phyloP scores from a whole-genome alignment of 306 rosid species.

The Pyrus pyrifolia region DNA sequence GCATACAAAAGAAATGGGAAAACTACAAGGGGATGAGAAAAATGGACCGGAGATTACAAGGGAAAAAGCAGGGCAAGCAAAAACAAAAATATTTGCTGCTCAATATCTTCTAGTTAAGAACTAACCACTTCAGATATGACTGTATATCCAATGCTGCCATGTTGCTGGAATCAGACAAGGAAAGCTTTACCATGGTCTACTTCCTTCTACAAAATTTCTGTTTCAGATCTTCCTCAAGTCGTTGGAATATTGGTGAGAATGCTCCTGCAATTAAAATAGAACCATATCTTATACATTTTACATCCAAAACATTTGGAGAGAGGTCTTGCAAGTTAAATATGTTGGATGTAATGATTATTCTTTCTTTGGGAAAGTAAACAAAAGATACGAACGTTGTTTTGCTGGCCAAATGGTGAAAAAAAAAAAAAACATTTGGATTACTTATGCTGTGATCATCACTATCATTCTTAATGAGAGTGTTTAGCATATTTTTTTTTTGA shows the following conservation, averaged over 20 bases:
- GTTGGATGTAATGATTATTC: background rate
- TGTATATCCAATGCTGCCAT: background rate
- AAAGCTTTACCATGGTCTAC: slow-evolving; percentile 4
- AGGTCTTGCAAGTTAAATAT: background rate
- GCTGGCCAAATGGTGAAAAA: too few relatives aligned
- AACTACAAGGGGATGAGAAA: background rate
- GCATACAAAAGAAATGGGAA: background rate
- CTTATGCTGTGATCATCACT: too few relatives aligned
- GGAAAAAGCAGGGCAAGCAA: background rate
- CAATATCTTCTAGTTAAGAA: background rate
- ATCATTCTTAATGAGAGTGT: too few relatives aligned
- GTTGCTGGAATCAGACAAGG: background rate
- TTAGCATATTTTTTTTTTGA: too few relatives aligned
- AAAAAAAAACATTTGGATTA: too few relatives aligned
- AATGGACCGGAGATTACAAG: background rate
- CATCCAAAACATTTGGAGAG: too few relatives aligned
- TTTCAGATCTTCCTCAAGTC: slow-evolving; percentile 53
- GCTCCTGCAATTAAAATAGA: slow-evolving; percentile 46
- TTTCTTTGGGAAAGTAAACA: background rate
- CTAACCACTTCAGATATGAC: background rate
- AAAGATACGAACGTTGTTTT: too few relatives aligned
- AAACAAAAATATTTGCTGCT: background rate
- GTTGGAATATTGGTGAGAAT: slow-evolving; percentile 43
- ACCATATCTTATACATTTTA: background rate
- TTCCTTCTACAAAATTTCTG: slow-evolving; percentile 40